Base-by-base conservation (phyloP, 2,329 filamentous ascomycete genomes). In the Aspergillus sp. region DNA sequence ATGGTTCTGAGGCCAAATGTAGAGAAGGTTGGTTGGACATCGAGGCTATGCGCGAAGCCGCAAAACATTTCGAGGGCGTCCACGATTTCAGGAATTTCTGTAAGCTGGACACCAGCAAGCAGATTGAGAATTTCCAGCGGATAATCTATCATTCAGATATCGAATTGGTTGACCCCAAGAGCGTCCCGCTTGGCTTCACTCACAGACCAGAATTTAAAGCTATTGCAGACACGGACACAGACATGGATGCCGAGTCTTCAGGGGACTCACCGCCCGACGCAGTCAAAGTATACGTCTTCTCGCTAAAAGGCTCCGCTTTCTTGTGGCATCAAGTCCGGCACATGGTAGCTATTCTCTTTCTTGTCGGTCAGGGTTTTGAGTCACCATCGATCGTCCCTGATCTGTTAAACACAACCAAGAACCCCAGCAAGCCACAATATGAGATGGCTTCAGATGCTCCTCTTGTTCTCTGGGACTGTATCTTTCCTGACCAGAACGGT, bases 31-130 rank as follows among this genome's bases (percentile, higher is more conserved):
- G 85, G 81, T 78, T 98, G 5, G 84, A 97, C 68, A 86, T 97
- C 47, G 82, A 81, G 0, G 84, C 84, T 33, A 98, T 98, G 93
- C 79, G 81, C 12, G 70, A 81, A 57, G 93, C 87, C 0, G 93
- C 91, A 27, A 83, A 81, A 62, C 74, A 82, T 43, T 91, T 88
- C 56, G 80, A 89, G 57, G 93, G 93, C 4, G 67, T 82, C 44
- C 88, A 97, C 67, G 93, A 98, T 71, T 98, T 97, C 71, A 82
- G 93, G 50, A 98, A 98, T 67, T 86, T 97, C 63, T 97, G 93
- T 77, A 95, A 95, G 68, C 76, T 97, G 49, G 93, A 98, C 68
- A 78, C 86, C 1, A 82, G 78, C 58, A 97, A 97, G 73, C 88
- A 94, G 68, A 87, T 95, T 57, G 81, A 81, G 32, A 93, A 87